Conservation (phyloP, 768 basidiomycete species). For the Strobilomyces confusus region DNA sequence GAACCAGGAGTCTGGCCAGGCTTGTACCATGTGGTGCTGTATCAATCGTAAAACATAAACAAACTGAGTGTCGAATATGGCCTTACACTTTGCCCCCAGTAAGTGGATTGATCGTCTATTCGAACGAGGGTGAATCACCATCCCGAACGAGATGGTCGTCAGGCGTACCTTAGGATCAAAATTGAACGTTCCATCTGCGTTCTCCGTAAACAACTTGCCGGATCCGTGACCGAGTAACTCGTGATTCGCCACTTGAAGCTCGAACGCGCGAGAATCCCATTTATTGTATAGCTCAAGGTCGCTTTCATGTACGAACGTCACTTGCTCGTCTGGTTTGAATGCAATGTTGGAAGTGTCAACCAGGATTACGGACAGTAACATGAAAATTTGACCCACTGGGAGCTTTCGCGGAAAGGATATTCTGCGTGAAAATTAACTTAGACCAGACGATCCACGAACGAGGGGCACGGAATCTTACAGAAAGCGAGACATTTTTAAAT, state of each 20-base stretch:
- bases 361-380: not conserved
- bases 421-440: constrained; percentile 37
- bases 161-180: constrained; percentile 67
- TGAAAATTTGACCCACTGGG: constrained; percentile 47
- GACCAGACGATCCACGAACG: not conserved
- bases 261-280: constrained; percentile 78
- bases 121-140: not conserved
- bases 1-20: constrained; percentile 81
- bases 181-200: constrained; percentile 71
- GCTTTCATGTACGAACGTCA: constrained; percentile 80
- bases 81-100: constrained; percentile 71
- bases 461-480: constrained; percentile 41
- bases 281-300: constrained; percentile 70
- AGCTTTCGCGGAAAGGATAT: constrained; percentile 84
- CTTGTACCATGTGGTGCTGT: constrained; percentile 81
- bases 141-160: not conserved
- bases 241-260: constrained; percentile 88
- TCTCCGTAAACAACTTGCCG: constrained; percentile 79
- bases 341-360: not conserved
- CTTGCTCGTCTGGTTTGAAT: constrained; percentile 54
- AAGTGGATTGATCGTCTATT: constrained; percentile 76
- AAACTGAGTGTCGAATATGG: not conserved
- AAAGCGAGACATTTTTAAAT: constrained; percentile 87
- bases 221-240: constrained; percentile 85
- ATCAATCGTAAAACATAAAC: not conserved